Percentiles rank a stretch among this genome's conserved stretches.
Conservation (phyloP, 2,329 filamentous ascomycete species). For the Epichloe amarillans region DNA sequence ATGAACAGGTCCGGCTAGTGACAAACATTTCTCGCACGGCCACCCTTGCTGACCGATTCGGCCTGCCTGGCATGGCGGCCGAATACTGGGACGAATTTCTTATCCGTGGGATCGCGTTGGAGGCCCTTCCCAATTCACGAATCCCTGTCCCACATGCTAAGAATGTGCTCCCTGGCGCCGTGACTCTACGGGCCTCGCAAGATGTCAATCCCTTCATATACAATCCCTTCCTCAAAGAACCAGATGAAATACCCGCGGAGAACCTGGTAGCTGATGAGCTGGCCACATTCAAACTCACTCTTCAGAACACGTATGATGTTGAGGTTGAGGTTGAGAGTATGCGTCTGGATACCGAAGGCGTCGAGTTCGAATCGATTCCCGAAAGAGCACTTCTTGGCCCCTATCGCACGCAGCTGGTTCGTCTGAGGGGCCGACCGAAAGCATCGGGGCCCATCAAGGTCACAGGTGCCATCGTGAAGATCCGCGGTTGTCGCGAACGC, state of each 20-base stretch:
- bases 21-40: slow-evolving; percentile 80
- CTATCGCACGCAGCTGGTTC: slow-evolving; percentile 68
- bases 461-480: slow-evolving; percentile 64
- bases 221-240: slow-evolving; percentile 72
- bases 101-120: slow-evolving; percentile 61
- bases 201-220: slow-evolving; percentile 82
- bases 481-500: slow-evolving; percentile 69
- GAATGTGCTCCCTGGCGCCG: slow-evolving; percentile 37
- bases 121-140: slow-evolving; percentile 44
- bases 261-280: slow-evolving; percentile 68
- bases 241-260: slow-evolving; percentile 46
- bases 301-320: slow-evolving; percentile 92
- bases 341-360: slow-evolving; percentile 58
- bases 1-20: slow-evolving; percentile 75
- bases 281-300: slow-evolving; percentile 63
- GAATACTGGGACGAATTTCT: slow-evolving; percentile 98
- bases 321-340: slow-evolving; percentile 82
- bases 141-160: slow-evolving; percentile 54
- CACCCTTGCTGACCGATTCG: slow-evolving; percentile 61
- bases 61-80: slow-evolving; percentile 54
- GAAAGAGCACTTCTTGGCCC: slow-evolving; percentile 62
- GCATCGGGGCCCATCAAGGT: slow-evolving; percentile 57
- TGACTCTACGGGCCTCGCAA: slow-evolving; percentile 38
- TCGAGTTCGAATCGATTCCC: slow-evolving; percentile 52
- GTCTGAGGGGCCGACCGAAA: slow-evolving; percentile 55